Base-by-base conservation (phyloP, 441 rosid species). In the Oxalis stricta region DNA sequence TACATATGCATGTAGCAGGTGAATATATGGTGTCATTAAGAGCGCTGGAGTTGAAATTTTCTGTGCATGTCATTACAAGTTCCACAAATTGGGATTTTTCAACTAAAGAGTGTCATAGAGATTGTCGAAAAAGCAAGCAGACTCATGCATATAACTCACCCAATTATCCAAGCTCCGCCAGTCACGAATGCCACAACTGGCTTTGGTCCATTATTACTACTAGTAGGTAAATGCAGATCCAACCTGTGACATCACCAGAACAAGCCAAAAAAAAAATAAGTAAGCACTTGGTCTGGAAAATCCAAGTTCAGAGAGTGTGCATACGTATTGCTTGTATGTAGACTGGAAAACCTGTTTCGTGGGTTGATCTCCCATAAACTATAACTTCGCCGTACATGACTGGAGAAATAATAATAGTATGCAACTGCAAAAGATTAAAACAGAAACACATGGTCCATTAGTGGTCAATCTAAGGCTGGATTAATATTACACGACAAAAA, bases 81-180 rank as follows among this genome's bases (percentile, higher is more conserved):
- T n/a, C n/a, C n/a, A n/a, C n/a, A n/a, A n/a, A n/a, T n/a, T n/a
- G n/a, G n/a, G n/a, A n/a, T n/a, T n/a, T n/a, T n/a, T n/a, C n/a
- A n/a, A n/a, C n/a, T n/a, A n/a, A n/a, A n/a, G n/a, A n/a, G n/a
- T n/a, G n/a, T 51, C 31, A 33, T 28, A 35, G 8, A 24, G 23
- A 42, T 9, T 23, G 17, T 12, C 11, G 45, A 52, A 41, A 30
- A 26, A 43, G 22, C 17, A 44, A 52, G 59, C 33, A 50, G n/a
- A 38, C 44, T 46, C 18, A 17, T 16, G 33, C 33, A 48, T 38
- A 42, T 39, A 35, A 64, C 75, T 62, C 57, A 85, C 94, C 98
- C 96, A 46, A 91, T 85, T 22, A 85, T 89, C 98, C 98, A 89
- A 31, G 96, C 98, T 53, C 98, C 98, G 48, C 98, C 98, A 18